Evolutionary conservation across 768 basidiomycete genomes (phyloP), one percentile per base, ranked within the genome.

Genomic region (Cystofilobasidium bisporidii): DNA sequence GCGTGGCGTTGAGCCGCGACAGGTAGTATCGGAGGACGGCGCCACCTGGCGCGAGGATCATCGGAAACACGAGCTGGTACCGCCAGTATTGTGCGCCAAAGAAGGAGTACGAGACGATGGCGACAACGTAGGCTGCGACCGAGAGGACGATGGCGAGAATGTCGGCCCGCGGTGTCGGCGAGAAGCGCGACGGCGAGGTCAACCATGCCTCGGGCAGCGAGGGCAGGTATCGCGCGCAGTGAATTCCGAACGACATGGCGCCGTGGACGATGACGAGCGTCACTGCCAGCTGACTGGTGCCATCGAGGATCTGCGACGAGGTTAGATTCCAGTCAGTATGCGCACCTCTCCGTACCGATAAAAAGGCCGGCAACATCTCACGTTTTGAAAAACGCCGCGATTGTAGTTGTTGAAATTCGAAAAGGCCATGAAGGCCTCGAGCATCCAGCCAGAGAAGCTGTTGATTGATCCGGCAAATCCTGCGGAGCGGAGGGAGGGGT

Each of bases 401-500:
- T 28, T 20, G 50, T 56, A 62, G 38, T 20, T 50, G 0, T 43
- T 38, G 41, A 55, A 67, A 61, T 67, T 67, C 26, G 66, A 62
- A 45, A 67, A 67, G 14, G 60, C 33, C 1, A 62, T 8, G 60
- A 67, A 67, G 12, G 60, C n/a, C 43, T 67, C 50, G 6, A 67
- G 60, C 60, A 67, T 62, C 66, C 66, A 67, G 1, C 61, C 66
- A 0, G 66, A 53, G 53, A 62, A 62, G 61, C 50, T 62, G 36
- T 61, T 67, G 47, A 67, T 67, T n/a, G 66, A 55, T 20, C 50
- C 60, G n/a, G 66, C 60, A 30, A 67, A 67, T 20, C 65, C 63
- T 64, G 63, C 14, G 20, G 28, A 32, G 26, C 0, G 9, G 33
- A 36, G 47, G 18, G 45, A 33, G 2, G 32, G 36, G 36, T 36